Percentiles rank a stretch among this genome's conserved stretches.
phyloP scores from a whole-genome alignment of 257 asterid species.

The Salvia hispanica region DNA sequence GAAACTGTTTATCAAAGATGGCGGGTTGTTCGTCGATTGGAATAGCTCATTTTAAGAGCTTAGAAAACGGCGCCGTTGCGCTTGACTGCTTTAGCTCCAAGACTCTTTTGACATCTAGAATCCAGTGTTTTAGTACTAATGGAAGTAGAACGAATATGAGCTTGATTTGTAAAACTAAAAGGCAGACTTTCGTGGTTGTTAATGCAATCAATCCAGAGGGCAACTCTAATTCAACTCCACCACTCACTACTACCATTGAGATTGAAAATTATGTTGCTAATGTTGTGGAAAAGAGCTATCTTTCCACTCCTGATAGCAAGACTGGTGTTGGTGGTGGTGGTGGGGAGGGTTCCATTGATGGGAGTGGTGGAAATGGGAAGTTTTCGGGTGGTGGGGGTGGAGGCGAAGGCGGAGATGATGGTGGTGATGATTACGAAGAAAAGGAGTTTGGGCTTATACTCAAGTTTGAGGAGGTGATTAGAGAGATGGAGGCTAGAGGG shows the following conservation, averaged over 20 bases:
- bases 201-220: constrained; percentile 45
- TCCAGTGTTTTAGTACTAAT: constrained; percentile 26
- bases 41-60: constrained; percentile 42
- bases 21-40: constrained; percentile 65
- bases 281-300: constrained; percentile 30
- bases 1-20: constrained; percentile 43
- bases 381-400: constrained; percentile 55
- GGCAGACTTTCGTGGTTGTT: constrained; percentile 47
- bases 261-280: constrained; percentile 42
- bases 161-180: constrained; percentile 30
- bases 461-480: constrained; percentile 86
- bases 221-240: constrained; percentile 44
- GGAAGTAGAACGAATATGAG: constrained; percentile 32
- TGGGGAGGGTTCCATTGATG: constrained; percentile 38
- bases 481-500: constrained; percentile 78
- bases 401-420: constrained; percentile 48
- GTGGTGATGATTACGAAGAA: constrained; percentile 61
- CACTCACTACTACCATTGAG: constrained; percentile 33
- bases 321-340: constrained; percentile 42
- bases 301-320: constrained; percentile 29
- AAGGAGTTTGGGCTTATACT: constrained; percentile 80
- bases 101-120: constrained; percentile 27
- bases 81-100: constrained; percentile 36
- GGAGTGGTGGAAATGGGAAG: constrained; percentile 64
- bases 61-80: constrained; percentile 40